These are phyloP conservation scores for Colletotrichum tanaceti DNA, from an alignment of 2,329 filamentous ascomycete genomes.

Conservation along the genomic window DNA sequence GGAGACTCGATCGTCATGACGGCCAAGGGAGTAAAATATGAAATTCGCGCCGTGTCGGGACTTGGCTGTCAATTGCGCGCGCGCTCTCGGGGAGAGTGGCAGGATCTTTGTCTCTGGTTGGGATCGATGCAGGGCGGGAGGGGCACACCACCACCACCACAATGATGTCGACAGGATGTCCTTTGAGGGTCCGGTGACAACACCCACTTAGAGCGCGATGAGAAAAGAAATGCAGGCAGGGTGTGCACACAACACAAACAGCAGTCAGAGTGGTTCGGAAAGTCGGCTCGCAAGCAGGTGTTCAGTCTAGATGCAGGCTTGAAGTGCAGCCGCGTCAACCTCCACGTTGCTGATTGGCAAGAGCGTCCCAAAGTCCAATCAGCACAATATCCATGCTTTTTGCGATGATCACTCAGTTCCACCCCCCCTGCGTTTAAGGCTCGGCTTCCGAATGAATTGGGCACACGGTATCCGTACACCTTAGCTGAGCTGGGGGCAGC, in stretches of 20 bases:
- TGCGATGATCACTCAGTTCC: conserved; percentile 32
- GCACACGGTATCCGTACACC: too few species aligned
- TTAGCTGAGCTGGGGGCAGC: conserved; percentile 13
- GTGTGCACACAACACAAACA: background rate
- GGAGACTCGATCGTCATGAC: conserved; percentile 42
- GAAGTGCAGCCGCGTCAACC: conserved; percentile 29
- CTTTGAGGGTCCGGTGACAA: background rate
- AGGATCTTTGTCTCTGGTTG: conserved; percentile 18
- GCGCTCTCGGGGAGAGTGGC: background rate
- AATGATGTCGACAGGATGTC: conserved; percentile 1
- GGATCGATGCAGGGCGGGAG: conserved; percentile 23
- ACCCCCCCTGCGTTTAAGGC: conserved; percentile 33
- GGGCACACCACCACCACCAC: background rate
- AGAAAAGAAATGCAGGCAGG: background rate
- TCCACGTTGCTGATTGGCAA: conserved; percentile 39
- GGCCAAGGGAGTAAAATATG: conserved; percentile 18
- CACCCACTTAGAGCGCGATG: background rate
- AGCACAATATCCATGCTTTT: conserved; percentile 31
- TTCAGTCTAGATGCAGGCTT: conserved; percentile 21
- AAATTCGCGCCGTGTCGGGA: conserved; percentile 35
- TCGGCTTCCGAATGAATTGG: conserved; percentile 24
- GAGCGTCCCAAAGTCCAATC: conserved; percentile 35
- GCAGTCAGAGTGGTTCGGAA: background rate
- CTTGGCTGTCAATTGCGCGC: conserved; percentile 24
- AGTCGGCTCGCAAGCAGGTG: conserved; percentile 32